Conservation (phyloP, 352 stramenopile species). For the Phytophthora brassicae region DNA sequence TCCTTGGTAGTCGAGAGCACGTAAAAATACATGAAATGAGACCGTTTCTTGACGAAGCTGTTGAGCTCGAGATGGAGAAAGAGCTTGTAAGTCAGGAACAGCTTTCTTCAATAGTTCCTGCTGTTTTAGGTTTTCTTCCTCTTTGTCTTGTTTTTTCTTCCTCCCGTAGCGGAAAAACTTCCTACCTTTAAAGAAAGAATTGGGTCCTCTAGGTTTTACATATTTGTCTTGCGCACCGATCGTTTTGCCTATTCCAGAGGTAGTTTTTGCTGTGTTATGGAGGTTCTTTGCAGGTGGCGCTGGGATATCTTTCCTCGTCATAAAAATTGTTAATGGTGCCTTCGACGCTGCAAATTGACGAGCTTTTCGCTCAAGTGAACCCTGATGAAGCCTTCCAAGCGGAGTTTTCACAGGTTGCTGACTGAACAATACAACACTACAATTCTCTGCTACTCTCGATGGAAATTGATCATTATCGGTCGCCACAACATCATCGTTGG, state of each 20-base stretch:
- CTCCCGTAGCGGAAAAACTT: slow-evolving; percentile 32
- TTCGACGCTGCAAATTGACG: slow-evolving; percentile 34
- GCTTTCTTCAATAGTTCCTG: slow-evolving; percentile 12
- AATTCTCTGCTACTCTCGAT: background rate
- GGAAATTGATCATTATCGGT: background rate
- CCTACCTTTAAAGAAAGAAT: slow-evolving; percentile 21
- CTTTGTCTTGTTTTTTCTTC: slow-evolving; percentile 26
- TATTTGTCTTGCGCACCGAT: background rate
- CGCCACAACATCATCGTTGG: background rate
- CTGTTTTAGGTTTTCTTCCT: slow-evolving; percentile 10
- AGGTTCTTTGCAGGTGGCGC: background rate
- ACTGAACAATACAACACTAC: slow-evolving; percentile 26
- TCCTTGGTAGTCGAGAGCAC: slow-evolving; percentile 25
- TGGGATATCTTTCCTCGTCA: slow-evolving; percentile 25
- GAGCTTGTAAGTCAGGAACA: slow-evolving; percentile 6
- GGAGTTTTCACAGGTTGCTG: slow-evolving; percentile 35
- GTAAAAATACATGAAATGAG: slow-evolving; percentile 35
- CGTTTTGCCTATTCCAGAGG: background rate
- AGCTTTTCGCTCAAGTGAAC: slow-evolving; percentile 37
- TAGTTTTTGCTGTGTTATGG: background rate
- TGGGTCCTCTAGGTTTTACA: slow-evolving; percentile 13
- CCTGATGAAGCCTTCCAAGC: slow-evolving; percentile 10
- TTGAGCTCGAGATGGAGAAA: slow-evolving; percentile 26
- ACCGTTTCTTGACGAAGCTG: slow-evolving; percentile 24
- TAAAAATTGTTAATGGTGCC: slow-evolving; percentile 27